Evolutionary conservation across 768 basidiomycete species (phyloP), one percentile per base, ranked within the genome.

Genomic region (Terana coerulea): DNA sequence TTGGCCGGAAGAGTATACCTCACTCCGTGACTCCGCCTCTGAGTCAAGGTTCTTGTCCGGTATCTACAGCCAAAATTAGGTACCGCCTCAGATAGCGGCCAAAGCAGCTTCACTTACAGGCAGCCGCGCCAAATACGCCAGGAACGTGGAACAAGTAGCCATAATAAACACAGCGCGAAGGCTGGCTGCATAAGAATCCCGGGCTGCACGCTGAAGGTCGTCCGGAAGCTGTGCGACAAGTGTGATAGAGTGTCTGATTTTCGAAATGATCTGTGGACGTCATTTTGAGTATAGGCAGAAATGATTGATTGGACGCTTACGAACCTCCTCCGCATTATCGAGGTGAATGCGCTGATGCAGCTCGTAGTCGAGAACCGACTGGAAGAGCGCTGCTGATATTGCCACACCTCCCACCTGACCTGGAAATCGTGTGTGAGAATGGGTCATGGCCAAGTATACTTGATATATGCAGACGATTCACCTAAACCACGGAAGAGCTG

Each of bases 341-440:
- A 67, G 71, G 24, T 73, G 71, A 30, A 87, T 78, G 8, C 81
- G 73, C n/a, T 69, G 65, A 46, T 72, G 71, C 6, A 88, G 71
- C 56, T 84, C 82, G 0, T 53, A 53, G 42, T 78, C 76, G 30
- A 88, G 72, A 22, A 69, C 70, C 14, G 76, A 73, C 59, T 88
- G 86, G 66, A 86, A 87, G 7, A 88, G 64, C 2, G 86, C 86
- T 0, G 83, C 79, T 2, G 84, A 77, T 21, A 83, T 65, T 9
- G 84, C 85, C 1, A 88, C 83, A n/a, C 84, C 86, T 12, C 75
- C 77, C 3, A 87, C 84, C 69, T 88, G 86, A 15, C 84, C n/a
- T n/a, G n/a, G n/a, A n/a, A n/a, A n/a, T n/a, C n/a, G n/a, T n/a
- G n/a, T n/a, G n/a, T n/a, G n/a, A n/a, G n/a, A n/a, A n/a, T n/a